These are phyloP conservation scores for Sporothrix curviconia DNA, from an alignment of 2,329 filamentous ascomycete genomes.

Conservation along the genomic window DNA sequence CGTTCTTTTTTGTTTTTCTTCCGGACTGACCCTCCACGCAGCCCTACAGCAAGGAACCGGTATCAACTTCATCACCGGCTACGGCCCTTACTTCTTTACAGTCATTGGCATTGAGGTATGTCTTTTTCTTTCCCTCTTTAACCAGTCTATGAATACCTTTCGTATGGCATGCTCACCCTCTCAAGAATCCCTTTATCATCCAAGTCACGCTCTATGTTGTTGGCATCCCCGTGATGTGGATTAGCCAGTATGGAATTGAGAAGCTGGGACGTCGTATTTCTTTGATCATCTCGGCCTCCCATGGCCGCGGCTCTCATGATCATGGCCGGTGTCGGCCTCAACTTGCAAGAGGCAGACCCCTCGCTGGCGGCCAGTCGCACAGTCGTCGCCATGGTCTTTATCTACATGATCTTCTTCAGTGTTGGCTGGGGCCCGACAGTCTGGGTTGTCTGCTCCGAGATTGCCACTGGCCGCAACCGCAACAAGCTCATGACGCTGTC, in stretches of 20 bases:
- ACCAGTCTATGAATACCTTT: background rate
- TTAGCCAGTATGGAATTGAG: conserved; percentile 1
- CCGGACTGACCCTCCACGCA: too few relatives aligned
- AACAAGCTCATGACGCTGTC: background rate
- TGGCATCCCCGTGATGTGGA: background rate
- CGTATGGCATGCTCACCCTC: background rate
- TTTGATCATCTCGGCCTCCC: background rate
- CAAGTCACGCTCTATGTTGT: background rate
- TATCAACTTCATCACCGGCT: conserved; percentile 1
- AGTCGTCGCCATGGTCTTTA: background rate
- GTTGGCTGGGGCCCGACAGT: background rate
- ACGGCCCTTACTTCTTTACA: conserved; percentile 1
- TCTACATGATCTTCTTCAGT: conserved; percentile 2
- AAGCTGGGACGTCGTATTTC: background rate
- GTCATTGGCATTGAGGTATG: conserved; percentile 1
- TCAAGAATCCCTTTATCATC: conserved; percentile 1
- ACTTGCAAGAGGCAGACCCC: background rate
- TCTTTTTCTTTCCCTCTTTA: background rate
- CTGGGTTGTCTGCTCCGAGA: background rate
- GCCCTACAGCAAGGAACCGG: conserved; percentile 1
- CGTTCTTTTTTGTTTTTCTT: too few relatives aligned
- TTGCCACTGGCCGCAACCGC: background rate
- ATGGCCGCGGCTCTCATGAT: conserved; percentile 1
- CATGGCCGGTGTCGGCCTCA: conserved; percentile 1
- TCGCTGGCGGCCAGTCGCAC: background rate